Percentiles rank a stretch among this genome's conserved stretches.
Conservation (phyloP, 441 rosid species). For the Aquilaria agallochum region DNA sequence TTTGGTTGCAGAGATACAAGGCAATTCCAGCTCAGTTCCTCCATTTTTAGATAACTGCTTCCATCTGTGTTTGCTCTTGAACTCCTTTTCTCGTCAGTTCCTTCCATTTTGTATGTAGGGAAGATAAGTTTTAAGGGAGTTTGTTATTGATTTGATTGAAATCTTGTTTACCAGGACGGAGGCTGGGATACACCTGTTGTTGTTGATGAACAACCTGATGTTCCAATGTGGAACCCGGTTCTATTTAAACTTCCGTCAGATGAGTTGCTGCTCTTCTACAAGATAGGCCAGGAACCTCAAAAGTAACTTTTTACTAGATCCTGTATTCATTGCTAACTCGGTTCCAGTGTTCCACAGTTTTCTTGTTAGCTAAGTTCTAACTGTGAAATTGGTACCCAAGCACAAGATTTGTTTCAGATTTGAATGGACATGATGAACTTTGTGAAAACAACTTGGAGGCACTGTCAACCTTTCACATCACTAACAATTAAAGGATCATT, state of each 20-base stretch:
- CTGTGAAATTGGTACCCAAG: neutral
- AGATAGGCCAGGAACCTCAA: constrained; percentile 86
- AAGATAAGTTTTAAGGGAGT: neutral
- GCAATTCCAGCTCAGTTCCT: constrained; percentile 21
- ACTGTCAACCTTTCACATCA: no score
- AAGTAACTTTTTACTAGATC: constrained; percentile 37
- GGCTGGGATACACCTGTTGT: constrained; percentile 54
- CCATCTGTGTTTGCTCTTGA: no score
- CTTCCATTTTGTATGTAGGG: no score
- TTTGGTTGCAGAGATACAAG: constrained; percentile 77
- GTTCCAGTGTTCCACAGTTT: no score
- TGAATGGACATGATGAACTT: no score
- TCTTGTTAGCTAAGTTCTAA: neutral
- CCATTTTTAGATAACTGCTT: no score
- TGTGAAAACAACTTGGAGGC: no score
- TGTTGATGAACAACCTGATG: constrained; percentile 64
- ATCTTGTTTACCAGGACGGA: constrained; percentile 48
- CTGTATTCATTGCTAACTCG: no score
- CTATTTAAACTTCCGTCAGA: constrained; percentile 73
- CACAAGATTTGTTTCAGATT: no score
- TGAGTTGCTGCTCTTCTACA: constrained; percentile 78
- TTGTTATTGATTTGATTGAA: neutral
- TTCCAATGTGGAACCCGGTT: constrained; percentile 96
- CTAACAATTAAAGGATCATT: no score
- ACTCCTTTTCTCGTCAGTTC: no score